Evolutionary conservation across 73 alveolate species (phyloP), one percentile per base, ranked within the genome.

Genomic region (Paramecium sexaurelia): DNA sequence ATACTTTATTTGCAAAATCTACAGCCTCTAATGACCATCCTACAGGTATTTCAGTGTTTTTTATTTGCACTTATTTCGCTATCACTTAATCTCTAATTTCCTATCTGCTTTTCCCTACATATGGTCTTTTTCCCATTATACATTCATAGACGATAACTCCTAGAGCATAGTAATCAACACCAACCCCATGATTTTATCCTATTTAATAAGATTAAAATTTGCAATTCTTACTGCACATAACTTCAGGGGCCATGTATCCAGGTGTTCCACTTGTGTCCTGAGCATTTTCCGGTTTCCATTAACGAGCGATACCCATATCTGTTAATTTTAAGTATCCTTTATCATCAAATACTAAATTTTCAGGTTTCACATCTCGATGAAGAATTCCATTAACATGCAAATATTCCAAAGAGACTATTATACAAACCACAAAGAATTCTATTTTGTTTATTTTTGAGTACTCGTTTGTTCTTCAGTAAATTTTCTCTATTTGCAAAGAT

Each of bases 311-410:
- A 19, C 99, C 99, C 87, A 98, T 84, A 91, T 98, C 99, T 5
- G 99, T 97, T 7, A 98, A 92, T 85, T 97, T 85, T 5, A 96
- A 96, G 87, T 96, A 96, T 8, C 97, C 98, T 43, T 96, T 95
- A 19, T 69, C 91, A 91, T 98, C 99, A 57, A 98, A 96, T 39
- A 98, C 99, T 89, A 98, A 85, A 94, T 98, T 98, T 94, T 98
- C 99, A 32, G 99, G 99, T 83, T 98, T 98, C 55, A 98, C 96
- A 94, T 98, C 99, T 45, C 99, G 89, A 93, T 98, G 99, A 5
- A 98, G 69, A 40, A 98, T 94, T 35, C 97, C 95, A 83, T 98
- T 95, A 43, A 95, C 90, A 94, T 98, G 99, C 17, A 98, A 84
- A 95, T 94, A 97, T 69, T 96, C 97, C 69, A 98, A 92, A 27